Evolutionary conservation across 345 rosid species (phyloP), one percentile per base, ranked within the genome.

Genomic region (Hypericum perforatum): DNA sequence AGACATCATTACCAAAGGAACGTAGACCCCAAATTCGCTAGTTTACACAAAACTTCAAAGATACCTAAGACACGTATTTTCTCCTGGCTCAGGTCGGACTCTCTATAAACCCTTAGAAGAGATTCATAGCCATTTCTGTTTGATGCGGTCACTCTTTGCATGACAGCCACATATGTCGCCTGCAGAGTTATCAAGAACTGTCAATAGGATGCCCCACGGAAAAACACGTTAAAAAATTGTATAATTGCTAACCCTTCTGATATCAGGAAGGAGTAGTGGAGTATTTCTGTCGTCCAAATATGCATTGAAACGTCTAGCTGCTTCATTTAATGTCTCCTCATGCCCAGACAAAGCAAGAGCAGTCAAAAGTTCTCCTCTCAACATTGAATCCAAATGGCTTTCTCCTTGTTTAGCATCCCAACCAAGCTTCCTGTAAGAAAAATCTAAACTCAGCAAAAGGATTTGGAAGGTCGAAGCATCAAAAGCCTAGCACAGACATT

Each of bases 31-130:
- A 59, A 39, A 53, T 58, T 46, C 14, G 16, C 16, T 13, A 13
- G 38, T 52, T 13, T 14, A 65, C 41, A 52, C 47, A 46, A 36
- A 11, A 38, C 29, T 45, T 39, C 14, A 15, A 56, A 16, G 39
- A 37, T 80, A 91, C 98, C 71, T 56, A 92, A 68, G 64, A 92
- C 77, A 64, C 98, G 82, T n/a, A 85, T 83, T 77, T 88, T 92
- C 81, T 85, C 96, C 66, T 88, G 86, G 81, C 98, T 85, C 43
- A 85, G 74, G 67, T 92, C 94, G n/a, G 94, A 82, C 67, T 92
- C 98, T 56, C 94, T 80, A 53, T 92, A 92, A 57, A 92, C 76
- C 59, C 66, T 82, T 60, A 88, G 71, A 43, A 88, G 89, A 42
- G 90, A 92, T 59, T 85, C 96, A 61, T 59, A 85, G 41, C 77